Conservation (phyloP, 768 basidiomycete genomes). For the Asterophora parasitica region DNA sequence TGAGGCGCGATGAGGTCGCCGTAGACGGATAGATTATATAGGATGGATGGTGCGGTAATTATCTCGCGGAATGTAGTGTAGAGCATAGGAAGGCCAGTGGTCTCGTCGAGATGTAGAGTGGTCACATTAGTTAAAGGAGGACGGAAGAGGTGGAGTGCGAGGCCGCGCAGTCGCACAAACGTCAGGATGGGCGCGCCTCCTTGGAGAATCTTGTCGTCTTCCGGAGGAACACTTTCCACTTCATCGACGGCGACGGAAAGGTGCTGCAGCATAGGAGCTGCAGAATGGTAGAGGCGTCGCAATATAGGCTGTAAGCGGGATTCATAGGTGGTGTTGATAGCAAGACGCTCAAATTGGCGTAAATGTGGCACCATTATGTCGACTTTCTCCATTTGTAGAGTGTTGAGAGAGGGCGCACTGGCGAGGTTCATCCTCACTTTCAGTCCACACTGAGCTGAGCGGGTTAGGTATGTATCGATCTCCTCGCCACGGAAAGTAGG, state of each 20-base stretch:
- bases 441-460: constrained; percentile 29
- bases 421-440: constrained; percentile 27
- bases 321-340: constrained; percentile 26
- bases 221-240: constrained; percentile 19
- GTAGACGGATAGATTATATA: constrained; percentile 39
- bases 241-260: constrained; percentile 35
- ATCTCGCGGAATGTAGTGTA: constrained; percentile 30
- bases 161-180: constrained; percentile 40
- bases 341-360: constrained; percentile 32
- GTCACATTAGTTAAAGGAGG: constrained; percentile 31
- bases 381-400: constrained; percentile 21
- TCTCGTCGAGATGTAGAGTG: constrained; percentile 44
- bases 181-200: constrained; percentile 26
- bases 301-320: constrained; percentile 22
- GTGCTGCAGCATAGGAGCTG: constrained; percentile 31
- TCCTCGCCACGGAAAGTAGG: constrained; percentile 16
- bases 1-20: constrained; percentile 33
- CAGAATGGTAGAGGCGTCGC: constrained; percentile 22
- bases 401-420: constrained; percentile 1
- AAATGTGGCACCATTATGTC: constrained; percentile 28
- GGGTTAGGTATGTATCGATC: constrained; percentile 26
- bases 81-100: constrained; percentile 27
- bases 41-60: constrained; percentile 27
- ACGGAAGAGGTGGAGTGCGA: constrained; percentile 36
- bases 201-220: constrained; percentile 23